Conservation (phyloP, 1,284 basidiomycete genomes). For the Phylloporus gajari region DNA sequence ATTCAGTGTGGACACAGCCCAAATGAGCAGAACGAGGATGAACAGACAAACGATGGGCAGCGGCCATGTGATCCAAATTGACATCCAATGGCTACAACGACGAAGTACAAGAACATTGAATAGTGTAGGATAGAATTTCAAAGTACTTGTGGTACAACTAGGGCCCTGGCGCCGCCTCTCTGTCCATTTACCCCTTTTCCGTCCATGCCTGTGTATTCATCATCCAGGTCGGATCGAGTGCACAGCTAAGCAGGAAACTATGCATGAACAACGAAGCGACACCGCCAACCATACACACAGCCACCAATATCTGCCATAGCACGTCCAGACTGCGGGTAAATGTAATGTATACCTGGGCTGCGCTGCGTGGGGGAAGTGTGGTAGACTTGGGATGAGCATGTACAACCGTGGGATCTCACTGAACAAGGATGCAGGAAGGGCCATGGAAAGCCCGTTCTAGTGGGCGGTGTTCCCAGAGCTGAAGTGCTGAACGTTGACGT, state of each 20-base stretch:
- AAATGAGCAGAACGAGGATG: conserved; percentile 43
- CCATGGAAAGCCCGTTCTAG: conserved; percentile 28
- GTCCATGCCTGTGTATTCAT: background rate
- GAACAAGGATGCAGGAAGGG: conserved; percentile 15
- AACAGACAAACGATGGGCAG: background rate
- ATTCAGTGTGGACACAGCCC: conserved; percentile 59
- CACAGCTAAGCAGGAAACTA: conserved; percentile 10
- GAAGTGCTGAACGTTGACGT: conserved; percentile 35
- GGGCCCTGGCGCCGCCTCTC: background rate
- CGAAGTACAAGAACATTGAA: background rate
- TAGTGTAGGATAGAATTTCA: background rate
- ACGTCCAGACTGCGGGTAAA: conserved; percentile 22
- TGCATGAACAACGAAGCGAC: conserved; percentile 30
- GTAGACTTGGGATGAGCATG: conserved; percentile 28
- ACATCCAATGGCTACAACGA: background rate
- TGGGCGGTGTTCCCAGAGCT: conserved; percentile 34
- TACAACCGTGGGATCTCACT: conserved; percentile 17
- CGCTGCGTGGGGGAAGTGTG: conserved; percentile 3
- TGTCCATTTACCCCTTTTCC: background rate
- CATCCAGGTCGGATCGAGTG: conserved; percentile 22
- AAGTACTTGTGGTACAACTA: background rate
- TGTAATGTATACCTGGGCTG: conserved; percentile 16
- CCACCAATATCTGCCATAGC: conserved; percentile 23
- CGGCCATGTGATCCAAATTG: too few relatives aligned
- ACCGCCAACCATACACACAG: conserved; percentile 12